Evolutionary conservation across 192 early-diverging fungal species (phyloP).

Genomic region (Coemansia reversa): DNA sequence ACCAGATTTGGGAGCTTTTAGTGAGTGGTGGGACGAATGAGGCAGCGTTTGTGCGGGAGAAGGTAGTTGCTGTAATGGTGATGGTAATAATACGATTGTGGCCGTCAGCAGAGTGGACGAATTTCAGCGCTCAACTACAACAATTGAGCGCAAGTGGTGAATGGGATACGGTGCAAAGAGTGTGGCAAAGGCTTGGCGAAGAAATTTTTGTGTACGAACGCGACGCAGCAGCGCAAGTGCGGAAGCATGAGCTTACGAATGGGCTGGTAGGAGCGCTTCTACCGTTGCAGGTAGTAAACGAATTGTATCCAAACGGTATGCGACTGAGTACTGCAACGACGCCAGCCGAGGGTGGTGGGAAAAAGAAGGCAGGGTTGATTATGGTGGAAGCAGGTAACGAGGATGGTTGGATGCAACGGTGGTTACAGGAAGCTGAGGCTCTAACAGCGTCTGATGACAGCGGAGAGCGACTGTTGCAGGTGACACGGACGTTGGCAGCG

Average conservation of each 20-base stretch:
- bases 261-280: constrained; percentile 43
- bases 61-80: constrained; percentile 35
- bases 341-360: background rate
- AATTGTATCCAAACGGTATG: constrained; percentile 42
- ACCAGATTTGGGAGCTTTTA: constrained; percentile 22
- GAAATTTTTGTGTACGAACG: constrained; percentile 49
- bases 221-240: constrained; percentile 34
- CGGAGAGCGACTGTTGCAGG: constrained; percentile 8
- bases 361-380: constrained; percentile 25
- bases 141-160: constrained; percentile 11
- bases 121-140: constrained; percentile 35
- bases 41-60: constrained; percentile 37
- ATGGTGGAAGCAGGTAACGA: constrained; percentile 37
- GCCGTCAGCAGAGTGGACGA: constrained; percentile 32
- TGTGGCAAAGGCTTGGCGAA: constrained; percentile 50
- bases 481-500: constrained; percentile 23
- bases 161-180: constrained; percentile 26
- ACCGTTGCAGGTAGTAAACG: constrained; percentile 16
- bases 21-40: background rate
- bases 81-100: constrained; percentile 39
- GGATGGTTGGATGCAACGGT: constrained; percentile 36
- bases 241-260: constrained; percentile 41
- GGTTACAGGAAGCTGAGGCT: constrained; percentile 2
- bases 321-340: constrained; percentile 19
- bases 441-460: constrained; percentile 19